phyloP scores from a whole-genome alignment of 2,329 filamentous ascomycete species.

The Hirsutella thompsonii region DNA sequence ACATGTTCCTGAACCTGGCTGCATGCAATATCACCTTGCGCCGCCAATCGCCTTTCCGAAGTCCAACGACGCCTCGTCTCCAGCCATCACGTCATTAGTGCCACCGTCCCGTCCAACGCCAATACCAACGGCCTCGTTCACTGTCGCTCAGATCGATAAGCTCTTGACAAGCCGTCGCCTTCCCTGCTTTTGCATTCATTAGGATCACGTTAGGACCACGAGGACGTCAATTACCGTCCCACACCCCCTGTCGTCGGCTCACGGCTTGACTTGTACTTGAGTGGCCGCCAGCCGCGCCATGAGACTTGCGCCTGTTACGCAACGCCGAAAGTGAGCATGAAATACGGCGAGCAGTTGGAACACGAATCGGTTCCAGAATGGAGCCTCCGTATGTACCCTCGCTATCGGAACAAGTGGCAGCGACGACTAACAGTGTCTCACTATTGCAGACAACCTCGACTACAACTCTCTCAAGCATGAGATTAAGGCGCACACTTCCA shows the following conservation, averaged over 20 bases:
- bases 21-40: neutral
- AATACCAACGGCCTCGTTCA: neutral
- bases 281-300: neutral
- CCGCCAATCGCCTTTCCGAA: neutral
- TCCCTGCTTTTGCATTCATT: no score
- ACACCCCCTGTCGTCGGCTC: no score
- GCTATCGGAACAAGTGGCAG: neutral
- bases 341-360: slow-evolving; percentile 44
- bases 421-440: neutral
- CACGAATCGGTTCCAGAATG: slow-evolving; percentile 71
- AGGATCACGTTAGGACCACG: no score
- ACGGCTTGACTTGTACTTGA: neutral
- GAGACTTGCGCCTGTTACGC: neutral
- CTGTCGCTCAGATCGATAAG: no score
- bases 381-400: slow-evolving; percentile 53
- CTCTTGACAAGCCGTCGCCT: no score
- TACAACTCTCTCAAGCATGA: slow-evolving; percentile 78
- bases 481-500: slow-evolving; percentile 69
- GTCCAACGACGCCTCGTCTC: neutral
- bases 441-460: slow-evolving; percentile 61
- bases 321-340: slow-evolving; percentile 16
- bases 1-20: neutral
- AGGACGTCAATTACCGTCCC: no score
- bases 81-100: neutral
- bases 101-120: neutral